Base-by-base conservation (phyloP, 2,329 filamentous ascomycete species). In the Sarocladium kiliense region DNA sequence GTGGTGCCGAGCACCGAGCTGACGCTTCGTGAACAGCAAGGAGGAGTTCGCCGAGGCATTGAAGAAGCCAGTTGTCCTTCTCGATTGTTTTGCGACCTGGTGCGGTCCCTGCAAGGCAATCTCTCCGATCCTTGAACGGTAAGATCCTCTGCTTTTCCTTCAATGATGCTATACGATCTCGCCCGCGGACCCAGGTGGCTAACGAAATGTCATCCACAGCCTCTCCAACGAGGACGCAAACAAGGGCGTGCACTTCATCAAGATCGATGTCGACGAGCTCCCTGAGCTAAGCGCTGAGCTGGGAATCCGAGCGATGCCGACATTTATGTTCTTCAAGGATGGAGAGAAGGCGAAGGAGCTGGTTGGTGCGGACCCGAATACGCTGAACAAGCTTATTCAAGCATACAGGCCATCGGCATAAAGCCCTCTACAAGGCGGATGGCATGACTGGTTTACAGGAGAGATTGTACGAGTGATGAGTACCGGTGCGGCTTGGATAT, bases 21-120 rank as follows among this genome's bases (percentile, higher is more conserved):
- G 51, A 54, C 30, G 21, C 7, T 32, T 7, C 3, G 23, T 10
- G 34, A 11, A 19, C 59, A 89, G 85, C 61, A 81, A 78, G 67
- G 66, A 74, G 23, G 81, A 85, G 27, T 91, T 83, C 71, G 69
- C 81, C 55, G 65, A 70, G 30, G 79, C 80, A 56, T 63, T 87
- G 65, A 75, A 63, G 62, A 68, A 55, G 73, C 84, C 66, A 78
- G 78, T 53, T 54, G 81, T 96, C 63, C 76, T 97, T 58, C 76
- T 97, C 66, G 93, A 97, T 77, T 91, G 85, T 77, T 91, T 88
- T 72, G 92, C 92, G 56, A 84, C 78, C 59, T 97, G 92, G 92
- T 97, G 93, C 78, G 91, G 91, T 58, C 93, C 93, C 58, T 97
- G 93, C 87, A 96, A 92, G 79, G 81, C 86, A 65, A 94, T 97